Evolutionary conservation across 2,329 filamentous ascomycete genomes (phyloP).

Genomic region (Sclerotinia trifoliorum): DNA sequence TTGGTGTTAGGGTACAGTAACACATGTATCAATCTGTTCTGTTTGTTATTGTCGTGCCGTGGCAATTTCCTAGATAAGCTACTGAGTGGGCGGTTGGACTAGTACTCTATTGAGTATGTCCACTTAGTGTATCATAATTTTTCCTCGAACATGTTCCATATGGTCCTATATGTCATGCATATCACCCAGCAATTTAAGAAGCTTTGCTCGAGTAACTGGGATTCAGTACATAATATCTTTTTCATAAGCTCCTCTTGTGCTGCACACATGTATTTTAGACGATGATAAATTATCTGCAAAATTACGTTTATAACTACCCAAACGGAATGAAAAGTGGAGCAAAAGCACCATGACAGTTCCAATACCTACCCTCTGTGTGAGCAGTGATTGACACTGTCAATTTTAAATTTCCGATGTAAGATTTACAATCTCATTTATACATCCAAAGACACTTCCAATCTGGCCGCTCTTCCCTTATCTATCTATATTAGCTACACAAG

Average conservation of each 20-base stretch:
- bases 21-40: not conserved
- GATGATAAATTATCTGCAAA: too few species aligned
- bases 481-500: not conserved
- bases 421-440: not conserved
- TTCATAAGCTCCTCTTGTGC: not conserved
- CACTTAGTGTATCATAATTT: not conserved
- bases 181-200: not conserved
- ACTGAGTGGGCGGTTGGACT: not conserved
- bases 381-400: not conserved
- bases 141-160: not conserved
- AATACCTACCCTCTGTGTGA: too few species aligned
- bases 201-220: not conserved
- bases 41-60: not conserved
- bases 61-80: not conserved
- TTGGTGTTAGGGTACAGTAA: not conserved
- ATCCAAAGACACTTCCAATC: not conserved
- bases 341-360: not conserved
- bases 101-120: not conserved
- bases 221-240: not conserved
- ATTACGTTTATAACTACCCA: not conserved
- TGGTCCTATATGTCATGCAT: not conserved
- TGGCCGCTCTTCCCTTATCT: not conserved
- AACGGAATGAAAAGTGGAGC: accelerated
- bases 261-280: too few species aligned
- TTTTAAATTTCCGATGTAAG: not conserved